Conservation (phyloP, 1,284 basidiomycete genomes). For the Ceratobasidium sp. region DNA sequence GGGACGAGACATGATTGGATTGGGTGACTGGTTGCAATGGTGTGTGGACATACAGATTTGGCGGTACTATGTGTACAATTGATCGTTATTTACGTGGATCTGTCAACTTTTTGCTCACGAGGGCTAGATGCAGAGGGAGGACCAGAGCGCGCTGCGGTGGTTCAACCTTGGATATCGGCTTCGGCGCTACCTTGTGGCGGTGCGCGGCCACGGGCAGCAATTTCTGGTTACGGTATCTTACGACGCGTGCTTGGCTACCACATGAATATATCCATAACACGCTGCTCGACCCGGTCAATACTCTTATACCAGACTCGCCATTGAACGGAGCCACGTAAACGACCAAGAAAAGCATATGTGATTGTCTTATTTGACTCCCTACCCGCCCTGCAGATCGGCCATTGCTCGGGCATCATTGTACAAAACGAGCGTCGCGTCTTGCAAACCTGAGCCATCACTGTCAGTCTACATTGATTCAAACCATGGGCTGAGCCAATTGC, state of each 20-base stretch:
- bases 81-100: background rate
- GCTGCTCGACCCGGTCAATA: no score
- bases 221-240: slow-evolving; percentile 15
- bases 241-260: no score
- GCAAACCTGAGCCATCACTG: background rate
- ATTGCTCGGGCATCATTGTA: no score
- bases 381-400: no score
- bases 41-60: background rate
- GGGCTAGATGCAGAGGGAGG: background rate
- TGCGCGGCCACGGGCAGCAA: background rate
- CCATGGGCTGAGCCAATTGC: background rate
- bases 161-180: slow-evolving; percentile 2
- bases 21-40: background rate
- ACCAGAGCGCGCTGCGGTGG: slow-evolving; percentile 29
- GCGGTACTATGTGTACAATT: background rate
- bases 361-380: no score
- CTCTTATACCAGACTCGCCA: no score
- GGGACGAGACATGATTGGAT: background rate
- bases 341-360: no score
- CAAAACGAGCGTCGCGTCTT: no score
- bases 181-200: slow-evolving; percentile 23
- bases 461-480: background rate
- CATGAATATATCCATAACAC: no score
- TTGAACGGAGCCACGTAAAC: no score
- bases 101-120: background rate